Base-by-base conservation (phyloP, 2,329 filamentous ascomycete species). In the Davidsoniella eucalypti region DNA sequence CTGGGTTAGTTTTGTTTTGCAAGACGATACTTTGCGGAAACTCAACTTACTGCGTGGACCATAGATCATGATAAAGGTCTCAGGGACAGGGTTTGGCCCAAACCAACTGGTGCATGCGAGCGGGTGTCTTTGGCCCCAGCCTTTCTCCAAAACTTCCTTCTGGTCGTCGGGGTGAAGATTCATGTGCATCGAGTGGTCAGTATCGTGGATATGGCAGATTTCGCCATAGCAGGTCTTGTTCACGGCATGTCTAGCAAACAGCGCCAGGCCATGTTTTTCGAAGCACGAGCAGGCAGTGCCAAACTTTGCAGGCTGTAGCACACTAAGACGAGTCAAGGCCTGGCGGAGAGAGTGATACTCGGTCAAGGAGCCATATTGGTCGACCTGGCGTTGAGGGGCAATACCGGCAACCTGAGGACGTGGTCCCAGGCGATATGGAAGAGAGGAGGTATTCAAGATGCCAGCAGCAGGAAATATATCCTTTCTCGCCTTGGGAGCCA, bases 21-120 rank as follows among this genome's bases (percentile, higher is more conserved):
- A 23, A 5, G 21, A 23, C 21, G 21, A 23, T 23, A 23, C 21
- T 23, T 23, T 23, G 3, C 1, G 33, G 25, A 16, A 14, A 37
- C 10, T 29, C 26, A 33, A 58, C 65, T 64, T 57, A 67, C 73
- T 65, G 58, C 83, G 68, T 2, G 87, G 86, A 16, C 86, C 84
- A 65, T 94, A 94, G 4, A 93, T 70, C 77, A 93, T 80, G 52
- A 86, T 69, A 62, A 93, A 93, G 40, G 82, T 80, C 3, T 71
- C 66, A 0, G 85, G 84, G 50, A 92, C 78, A 47, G 83, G 83
- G 59, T 77, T 72, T 54, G 70, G 69, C 55, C 65, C 47, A 25
- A 80, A 72, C 69, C 76, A 79, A 41, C 77, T 76, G 49, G 77
- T 80, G 58, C 76, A 75, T 6, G 84, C 80, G 50, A 87, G 64